A percentile compares a stretch with the other conserved stretches of the same genome.
These are phyloP conservation scores for Kregervanrija delftensis DNA, from an alignment of 805 yeast species.

Conservation along the genomic window DNA sequence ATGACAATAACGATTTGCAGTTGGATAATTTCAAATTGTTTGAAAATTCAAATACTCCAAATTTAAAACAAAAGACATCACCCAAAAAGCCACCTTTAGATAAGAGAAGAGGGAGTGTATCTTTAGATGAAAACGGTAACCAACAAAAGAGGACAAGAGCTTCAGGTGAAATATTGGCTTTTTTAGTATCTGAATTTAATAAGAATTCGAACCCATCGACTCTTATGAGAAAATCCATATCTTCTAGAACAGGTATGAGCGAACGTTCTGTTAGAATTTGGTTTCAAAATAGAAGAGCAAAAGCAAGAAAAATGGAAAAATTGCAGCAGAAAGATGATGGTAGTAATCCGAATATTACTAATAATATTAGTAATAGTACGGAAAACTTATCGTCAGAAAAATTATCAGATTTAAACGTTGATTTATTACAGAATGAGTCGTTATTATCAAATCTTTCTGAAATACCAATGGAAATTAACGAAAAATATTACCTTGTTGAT, in stretches of 20 bases:
- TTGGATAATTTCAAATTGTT: too few relatives aligned
- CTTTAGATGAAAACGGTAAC: conserved; percentile 4
- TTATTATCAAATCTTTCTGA: conserved; percentile 11
- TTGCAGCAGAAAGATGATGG: conserved; percentile 22
- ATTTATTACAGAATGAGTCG: conserved; percentile 5
- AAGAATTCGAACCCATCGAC: conserved; percentile 72
- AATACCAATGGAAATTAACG: conserved; percentile 51
- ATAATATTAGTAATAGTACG: background rate
- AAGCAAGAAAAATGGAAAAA: conserved; percentile 59
- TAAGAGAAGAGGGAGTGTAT: conserved; percentile 6
- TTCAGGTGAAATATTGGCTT: conserved; percentile 64
- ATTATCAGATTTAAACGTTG: conserved; percentile 10
- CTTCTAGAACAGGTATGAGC: conserved; percentile 70
- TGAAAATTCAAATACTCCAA: background rate
- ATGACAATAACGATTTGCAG: too few relatives aligned
- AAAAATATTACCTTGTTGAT: conserved; percentile 60
- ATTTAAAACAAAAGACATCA: conserved; percentile 7
- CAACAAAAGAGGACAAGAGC: conserved; percentile 30
- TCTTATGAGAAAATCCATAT: conserved; percentile 59
- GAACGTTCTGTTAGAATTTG: conserved; percentile 87
- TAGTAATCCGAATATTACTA: background rate
- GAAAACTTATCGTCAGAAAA: conserved; percentile 8
- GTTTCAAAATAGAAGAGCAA: conserved; percentile 88
- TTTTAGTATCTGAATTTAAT: conserved; percentile 61
- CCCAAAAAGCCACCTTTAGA: conserved; percentile 7